These are phyloP conservation scores for Cinnamomum chago DNA, from an alignment of 164 flowering plant genomes.

Conservation along the genomic window DNA sequence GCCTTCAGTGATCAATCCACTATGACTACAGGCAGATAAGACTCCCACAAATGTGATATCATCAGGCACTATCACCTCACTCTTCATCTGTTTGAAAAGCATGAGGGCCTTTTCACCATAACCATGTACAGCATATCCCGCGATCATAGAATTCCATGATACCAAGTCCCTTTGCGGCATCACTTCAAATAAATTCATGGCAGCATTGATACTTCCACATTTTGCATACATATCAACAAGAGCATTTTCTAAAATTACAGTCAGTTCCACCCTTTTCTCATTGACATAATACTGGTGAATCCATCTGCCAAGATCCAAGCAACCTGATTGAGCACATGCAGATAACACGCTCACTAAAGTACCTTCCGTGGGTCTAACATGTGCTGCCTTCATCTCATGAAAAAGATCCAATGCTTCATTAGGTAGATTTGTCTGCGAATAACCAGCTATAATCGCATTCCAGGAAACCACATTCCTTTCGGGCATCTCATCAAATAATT, in stretches of 20 bases:
- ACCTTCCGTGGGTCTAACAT: conserved; percentile 44
- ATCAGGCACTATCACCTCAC: conserved; percentile 28
- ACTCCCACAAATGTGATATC: conserved; percentile 49
- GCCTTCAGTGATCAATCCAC: conserved; percentile 40
- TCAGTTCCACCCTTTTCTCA: conserved; percentile 23
- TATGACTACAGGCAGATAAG: conserved; percentile 52
- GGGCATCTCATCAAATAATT: conserved; percentile 56
- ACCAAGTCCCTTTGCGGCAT: conserved; percentile 41
- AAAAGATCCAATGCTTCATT: conserved; percentile 55
- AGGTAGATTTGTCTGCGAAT: conserved; percentile 54
- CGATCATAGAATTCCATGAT: conserved; percentile 56
- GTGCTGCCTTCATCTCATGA: conserved; percentile 39
- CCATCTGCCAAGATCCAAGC: conserved; percentile 50
- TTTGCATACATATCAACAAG: conserved; percentile 58
- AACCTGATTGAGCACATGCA: conserved; percentile 57
- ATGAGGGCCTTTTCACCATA: conserved; percentile 32
- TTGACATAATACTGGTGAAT: conserved; percentile 40
- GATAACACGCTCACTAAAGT: conserved; percentile 66
- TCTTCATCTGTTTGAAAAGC: conserved; percentile 36
- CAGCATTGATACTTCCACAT: conserved; percentile 44
- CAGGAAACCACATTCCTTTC: conserved; percentile 60
- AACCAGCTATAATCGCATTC: conserved; percentile 74
- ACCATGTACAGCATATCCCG: conserved; percentile 46
- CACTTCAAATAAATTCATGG: conserved; percentile 27
- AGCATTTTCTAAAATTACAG: conserved; percentile 41